A percentile compares a stretch with the other conserved stretches of the same genome.
These are phyloP conservation scores for Jackrogersella minutella DNA, from an alignment of 495 filamentous ascomycete species.

Conservation along the genomic window DNA sequence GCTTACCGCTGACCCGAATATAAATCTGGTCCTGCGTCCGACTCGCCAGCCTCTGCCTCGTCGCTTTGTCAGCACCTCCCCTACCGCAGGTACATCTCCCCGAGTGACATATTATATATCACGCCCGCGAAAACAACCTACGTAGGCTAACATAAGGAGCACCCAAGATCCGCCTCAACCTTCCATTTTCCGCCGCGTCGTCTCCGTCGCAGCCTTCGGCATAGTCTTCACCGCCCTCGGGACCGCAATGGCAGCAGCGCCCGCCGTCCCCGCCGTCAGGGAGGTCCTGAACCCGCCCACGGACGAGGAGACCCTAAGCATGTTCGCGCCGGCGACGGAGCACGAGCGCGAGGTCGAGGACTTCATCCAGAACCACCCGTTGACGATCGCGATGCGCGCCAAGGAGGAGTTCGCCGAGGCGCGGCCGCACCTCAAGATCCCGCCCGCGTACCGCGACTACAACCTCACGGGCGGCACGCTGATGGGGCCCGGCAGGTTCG, in stretches of 20 bases:
- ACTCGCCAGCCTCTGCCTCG: slow-evolving; percentile 1
- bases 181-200: slow-evolving; percentile 37
- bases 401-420: slow-evolving; percentile 75
- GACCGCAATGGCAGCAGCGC: slow-evolving; percentile 62
- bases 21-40: slow-evolving; percentile 28
- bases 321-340: slow-evolving; percentile 71
- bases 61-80: slow-evolving; percentile 38
- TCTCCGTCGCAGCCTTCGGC: slow-evolving; percentile 45
- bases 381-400: slow-evolving; percentile 69
- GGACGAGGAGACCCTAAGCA: slow-evolving; percentile 74
- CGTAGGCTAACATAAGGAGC: slow-evolving; percentile 14
- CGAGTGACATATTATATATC: neutral
- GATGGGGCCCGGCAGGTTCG: slow-evolving; percentile 75
- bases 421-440: slow-evolving; percentile 88
- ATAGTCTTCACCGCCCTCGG: slow-evolving; percentile 59
- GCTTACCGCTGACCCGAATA: slow-evolving; percentile 25
- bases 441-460: slow-evolving; percentile 66
- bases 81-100: slow-evolving; percentile 33
- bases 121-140: neutral
- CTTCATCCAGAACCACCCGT: slow-evolving; percentile 77
- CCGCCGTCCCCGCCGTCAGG: slow-evolving; percentile 54
- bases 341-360: slow-evolving; percentile 70
- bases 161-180: slow-evolving; percentile 3
- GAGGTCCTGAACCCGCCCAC: slow-evolving; percentile 63
- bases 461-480: slow-evolving; percentile 87